These are phyloP conservation scores for Suillus hirtellus DNA, from an alignment of 768 basidiomycete genomes.

Conservation along the genomic window DNA sequence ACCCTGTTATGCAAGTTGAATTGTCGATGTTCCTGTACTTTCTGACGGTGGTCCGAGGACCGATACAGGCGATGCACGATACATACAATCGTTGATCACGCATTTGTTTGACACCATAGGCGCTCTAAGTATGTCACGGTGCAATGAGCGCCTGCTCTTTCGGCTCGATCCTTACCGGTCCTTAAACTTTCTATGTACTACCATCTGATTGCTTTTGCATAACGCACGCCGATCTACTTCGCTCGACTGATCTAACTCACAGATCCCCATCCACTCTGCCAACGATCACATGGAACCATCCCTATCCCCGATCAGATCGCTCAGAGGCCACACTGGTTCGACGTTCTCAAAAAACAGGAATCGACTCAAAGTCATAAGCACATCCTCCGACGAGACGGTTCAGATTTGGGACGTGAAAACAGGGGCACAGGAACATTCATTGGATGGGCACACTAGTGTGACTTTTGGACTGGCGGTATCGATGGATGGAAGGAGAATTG, in stretches of 20 bases:
- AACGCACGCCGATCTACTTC: background rate
- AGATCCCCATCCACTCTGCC: background rate
- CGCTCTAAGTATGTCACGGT: background rate
- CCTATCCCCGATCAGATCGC: background rate
- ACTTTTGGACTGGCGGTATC: background rate
- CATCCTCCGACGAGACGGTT: background rate
- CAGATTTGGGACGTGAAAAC: background rate
- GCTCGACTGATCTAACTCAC: background rate
- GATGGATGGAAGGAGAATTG: background rate
- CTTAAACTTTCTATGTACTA: background rate
- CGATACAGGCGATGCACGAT: too few relatives aligned
- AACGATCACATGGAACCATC: background rate
- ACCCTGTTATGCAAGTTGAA: too few relatives aligned
- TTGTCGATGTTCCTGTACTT: too few relatives aligned
- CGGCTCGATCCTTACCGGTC: background rate
- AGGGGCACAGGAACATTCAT: background rate
- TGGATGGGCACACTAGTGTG: background rate
- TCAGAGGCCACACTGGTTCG: background rate
- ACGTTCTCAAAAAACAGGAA: background rate
- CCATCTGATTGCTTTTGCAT: background rate
- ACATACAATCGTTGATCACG: too few relatives aligned
- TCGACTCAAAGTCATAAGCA: background rate
- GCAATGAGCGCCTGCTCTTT: background rate
- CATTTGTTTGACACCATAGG: background rate
- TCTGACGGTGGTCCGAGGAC: too few relatives aligned